Conservation (phyloP, 2,329 filamentous ascomycete genomes). For the Triangularia verruculosa region DNA sequence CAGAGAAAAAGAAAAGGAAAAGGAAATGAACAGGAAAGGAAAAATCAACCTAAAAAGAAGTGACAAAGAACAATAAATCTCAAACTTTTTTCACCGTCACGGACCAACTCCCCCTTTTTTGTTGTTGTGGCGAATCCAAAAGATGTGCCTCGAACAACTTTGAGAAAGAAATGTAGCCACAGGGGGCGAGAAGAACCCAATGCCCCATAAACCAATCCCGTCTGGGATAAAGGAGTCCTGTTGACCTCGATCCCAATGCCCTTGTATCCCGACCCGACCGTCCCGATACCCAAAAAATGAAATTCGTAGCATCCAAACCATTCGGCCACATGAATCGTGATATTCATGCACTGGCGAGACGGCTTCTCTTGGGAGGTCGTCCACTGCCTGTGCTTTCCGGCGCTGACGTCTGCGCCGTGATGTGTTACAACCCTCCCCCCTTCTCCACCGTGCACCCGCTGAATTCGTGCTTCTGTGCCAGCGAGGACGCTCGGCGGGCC, state of each 20-base stretch:
- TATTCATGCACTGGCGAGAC: constrained; percentile 6
- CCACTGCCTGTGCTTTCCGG: background rate
- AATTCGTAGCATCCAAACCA: constrained; percentile 22
- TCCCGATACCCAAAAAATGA: constrained; percentile 16
- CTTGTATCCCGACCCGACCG: constrained; percentile 4
- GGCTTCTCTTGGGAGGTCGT: background rate
- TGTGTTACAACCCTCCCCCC: constrained; percentile 1
- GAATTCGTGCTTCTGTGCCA: constrained; percentile 17
- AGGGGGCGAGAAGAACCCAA: constrained; percentile 3
- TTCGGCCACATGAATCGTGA: constrained; percentile 20
- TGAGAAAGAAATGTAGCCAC: background rate
- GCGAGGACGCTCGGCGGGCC: constrained; percentile 13
- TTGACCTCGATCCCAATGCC: constrained; percentile 21
- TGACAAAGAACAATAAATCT: constrained; percentile 14
- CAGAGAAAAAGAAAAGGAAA: background rate
- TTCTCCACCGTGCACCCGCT: constrained; percentile 13
- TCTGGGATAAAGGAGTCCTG: constrained; percentile 20
- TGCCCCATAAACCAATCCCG: constrained; percentile 10
- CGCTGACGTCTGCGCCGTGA: background rate
- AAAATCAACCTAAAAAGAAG: background rate
- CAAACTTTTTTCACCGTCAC: constrained; percentile 10
- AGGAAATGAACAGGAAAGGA: constrained; percentile 3
- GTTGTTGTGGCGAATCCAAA: constrained; percentile 13
- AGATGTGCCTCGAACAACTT: constrained; percentile 2
- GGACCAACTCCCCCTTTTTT: constrained; percentile 8